Evolutionary conservation across 495 filamentous ascomycete species (phyloP).

Genomic region (Cetradonia linearis): DNA sequence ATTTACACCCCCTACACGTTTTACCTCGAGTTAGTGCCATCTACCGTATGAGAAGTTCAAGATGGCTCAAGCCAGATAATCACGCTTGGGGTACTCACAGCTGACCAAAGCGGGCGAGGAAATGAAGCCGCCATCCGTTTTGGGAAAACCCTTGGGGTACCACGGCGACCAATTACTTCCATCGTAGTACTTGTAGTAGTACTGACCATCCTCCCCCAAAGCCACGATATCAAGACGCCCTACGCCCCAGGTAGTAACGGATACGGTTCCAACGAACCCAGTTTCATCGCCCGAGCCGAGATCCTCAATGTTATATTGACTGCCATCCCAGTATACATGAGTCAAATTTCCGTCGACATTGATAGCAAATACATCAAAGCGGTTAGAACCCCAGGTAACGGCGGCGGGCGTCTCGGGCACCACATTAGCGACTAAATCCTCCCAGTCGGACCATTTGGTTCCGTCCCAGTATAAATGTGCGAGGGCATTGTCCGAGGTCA

Average conservation of each 20-base stretch:
- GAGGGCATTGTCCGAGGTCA: not conserved
- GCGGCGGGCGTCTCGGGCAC: conserved; percentile 19
- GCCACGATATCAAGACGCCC: conserved; percentile 24
- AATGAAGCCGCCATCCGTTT: conserved; percentile 17
- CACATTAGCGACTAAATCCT: conserved; percentile 10
- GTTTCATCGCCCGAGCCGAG: conserved; percentile 22
- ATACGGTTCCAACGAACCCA: conserved; percentile 22
- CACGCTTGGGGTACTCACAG: conserved; percentile 13
- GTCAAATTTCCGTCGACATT: not conserved
- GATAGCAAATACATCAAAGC: conserved; percentile 20
- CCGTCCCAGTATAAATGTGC: conserved; percentile 22
- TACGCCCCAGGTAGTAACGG: conserved; percentile 9
- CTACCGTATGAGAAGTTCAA: not conserved
- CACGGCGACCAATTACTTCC: conserved; percentile 19
- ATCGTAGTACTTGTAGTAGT: conserved; percentile 21
- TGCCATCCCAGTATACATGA: conserved; percentile 23
- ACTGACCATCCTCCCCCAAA: conserved; percentile 3
- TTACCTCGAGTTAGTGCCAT: not conserved
- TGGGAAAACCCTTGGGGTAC: not conserved
- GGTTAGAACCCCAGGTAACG: conserved; percentile 13
- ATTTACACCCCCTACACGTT: conserved; percentile 20
- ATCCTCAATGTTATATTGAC: conserved; percentile 18
- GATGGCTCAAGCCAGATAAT: not conserved
- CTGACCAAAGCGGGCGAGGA: conserved; percentile 26
- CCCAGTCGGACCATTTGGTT: conserved; percentile 18